Percentiles rank a stretch among this genome's conserved stretches.
Conservation (phyloP, 2,329 filamentous ascomycete genomes). For the Apiospora aurea region DNA sequence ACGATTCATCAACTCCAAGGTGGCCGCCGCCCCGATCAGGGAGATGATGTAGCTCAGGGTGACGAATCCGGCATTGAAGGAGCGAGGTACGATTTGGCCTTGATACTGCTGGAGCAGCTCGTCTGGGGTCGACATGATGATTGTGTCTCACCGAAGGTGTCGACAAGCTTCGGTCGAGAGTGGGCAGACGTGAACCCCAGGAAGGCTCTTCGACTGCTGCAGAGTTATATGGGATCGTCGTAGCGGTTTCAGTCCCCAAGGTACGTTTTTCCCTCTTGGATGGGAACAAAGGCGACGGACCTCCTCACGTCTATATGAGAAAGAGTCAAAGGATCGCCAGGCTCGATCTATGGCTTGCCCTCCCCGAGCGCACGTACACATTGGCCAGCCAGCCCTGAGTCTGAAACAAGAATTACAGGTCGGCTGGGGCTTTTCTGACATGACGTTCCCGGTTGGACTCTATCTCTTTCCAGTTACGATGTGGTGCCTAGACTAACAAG, state of each 20-base stretch:
- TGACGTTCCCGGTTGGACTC: background rate
- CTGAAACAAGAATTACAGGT: background rate
- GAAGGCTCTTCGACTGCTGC: background rate
- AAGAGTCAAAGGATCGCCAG: background rate
- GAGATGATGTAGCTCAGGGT: constrained; percentile 79
- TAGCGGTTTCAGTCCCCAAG: background rate
- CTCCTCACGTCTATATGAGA: background rate
- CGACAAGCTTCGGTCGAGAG: background rate
- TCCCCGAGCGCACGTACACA: background rate
- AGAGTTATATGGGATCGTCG: background rate
- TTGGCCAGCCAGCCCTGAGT: background rate
- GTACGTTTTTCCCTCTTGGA: background rate
- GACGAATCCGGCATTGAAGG: constrained; percentile 67
- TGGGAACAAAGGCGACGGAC: background rate
- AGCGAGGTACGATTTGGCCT: constrained; percentile 54
- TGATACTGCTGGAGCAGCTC: constrained; percentile 50
- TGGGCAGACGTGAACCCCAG: background rate
- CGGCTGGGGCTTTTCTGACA: background rate
- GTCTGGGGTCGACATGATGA: constrained; percentile 37
- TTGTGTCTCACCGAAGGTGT: background rate
- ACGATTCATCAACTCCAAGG: constrained; percentile 81
- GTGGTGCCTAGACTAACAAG: background rate
- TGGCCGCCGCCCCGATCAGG: constrained; percentile 77
- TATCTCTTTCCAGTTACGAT: constrained; percentile 4
- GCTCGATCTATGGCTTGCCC: background rate